These are phyloP conservation scores for button mushroom (Agaricus bisporus) DNA, from an alignment of 768 basidiomycete genomes.

Conservation along the genomic window DNA sequence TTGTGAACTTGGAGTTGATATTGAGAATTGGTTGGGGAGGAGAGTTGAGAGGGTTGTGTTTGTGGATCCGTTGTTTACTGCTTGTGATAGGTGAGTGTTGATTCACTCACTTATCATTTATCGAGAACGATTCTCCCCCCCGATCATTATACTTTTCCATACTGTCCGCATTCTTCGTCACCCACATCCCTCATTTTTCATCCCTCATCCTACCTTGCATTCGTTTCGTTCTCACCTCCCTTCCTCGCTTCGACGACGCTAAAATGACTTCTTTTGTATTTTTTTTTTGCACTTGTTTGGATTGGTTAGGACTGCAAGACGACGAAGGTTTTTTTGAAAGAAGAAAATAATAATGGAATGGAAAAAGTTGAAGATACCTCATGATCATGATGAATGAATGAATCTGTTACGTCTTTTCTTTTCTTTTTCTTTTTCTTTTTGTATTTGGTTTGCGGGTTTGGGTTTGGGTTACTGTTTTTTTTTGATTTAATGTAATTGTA, in stretches of 20 bases:
- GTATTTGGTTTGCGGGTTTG: no score
- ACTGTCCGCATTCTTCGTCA: not conserved
- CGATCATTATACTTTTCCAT: not conserved
- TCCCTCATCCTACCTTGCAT: not conserved
- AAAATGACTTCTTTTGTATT: not conserved
- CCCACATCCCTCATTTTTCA: not conserved
- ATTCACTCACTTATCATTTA: slow-evolving; percentile 3
- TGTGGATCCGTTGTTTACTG: slow-evolving; percentile 39
- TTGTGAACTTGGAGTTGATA: slow-evolving; percentile 52
- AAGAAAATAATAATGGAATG: no score
- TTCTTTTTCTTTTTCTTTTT: not conserved
- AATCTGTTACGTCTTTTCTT: not conserved
- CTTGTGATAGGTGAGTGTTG: slow-evolving; percentile 35
- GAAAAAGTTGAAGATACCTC: no score
- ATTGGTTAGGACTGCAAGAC: not conserved
- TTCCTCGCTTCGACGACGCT: no score
- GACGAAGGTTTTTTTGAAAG: slow-evolving; percentile 1
- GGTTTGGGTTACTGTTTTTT: no score
- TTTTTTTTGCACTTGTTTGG: not conserved
- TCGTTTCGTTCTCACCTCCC: no score
- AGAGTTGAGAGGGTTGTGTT: slow-evolving; percentile 59
- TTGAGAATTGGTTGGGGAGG: slow-evolving; percentile 59
- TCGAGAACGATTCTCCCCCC: not conserved
- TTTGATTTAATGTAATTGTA: no score
- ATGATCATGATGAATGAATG: no score